Percentiles rank a stretch among this genome's conserved stretches.
phyloP scores from a whole-genome alignment of 2,329 filamentous ascomycete species.

The Blastomyces emzantsi region DNA sequence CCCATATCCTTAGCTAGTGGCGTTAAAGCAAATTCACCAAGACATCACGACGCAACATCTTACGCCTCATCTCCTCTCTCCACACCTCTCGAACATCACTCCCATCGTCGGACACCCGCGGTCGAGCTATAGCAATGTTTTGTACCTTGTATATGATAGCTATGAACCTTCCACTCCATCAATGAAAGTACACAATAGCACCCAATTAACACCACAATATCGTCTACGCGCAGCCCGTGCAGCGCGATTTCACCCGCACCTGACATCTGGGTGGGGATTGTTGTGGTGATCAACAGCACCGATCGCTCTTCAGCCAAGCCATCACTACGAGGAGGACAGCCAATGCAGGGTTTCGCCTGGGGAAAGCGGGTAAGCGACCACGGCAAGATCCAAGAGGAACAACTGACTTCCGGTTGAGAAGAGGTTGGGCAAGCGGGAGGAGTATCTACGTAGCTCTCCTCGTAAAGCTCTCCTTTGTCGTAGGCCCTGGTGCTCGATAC shows the following conservation, averaged over 20 bases:
- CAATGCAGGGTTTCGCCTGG: background rate
- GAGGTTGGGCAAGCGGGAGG: background rate
- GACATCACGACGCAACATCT: background rate
- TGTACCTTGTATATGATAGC: background rate
- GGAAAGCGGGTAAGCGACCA: background rate
- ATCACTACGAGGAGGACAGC: background rate
- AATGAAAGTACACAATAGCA: background rate
- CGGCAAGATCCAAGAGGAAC: background rate
- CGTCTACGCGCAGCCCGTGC: background rate
- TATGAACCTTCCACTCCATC: background rate
- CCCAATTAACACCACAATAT: background rate
- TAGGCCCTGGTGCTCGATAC: background rate
- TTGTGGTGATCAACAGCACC: background rate
- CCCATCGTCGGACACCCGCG: background rate
- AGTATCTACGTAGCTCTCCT: background rate
- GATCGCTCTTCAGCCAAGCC: conserved; percentile 3
- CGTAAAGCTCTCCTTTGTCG: background rate
- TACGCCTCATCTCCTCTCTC: background rate
- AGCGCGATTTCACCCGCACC: background rate
- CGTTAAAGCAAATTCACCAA: background rate
- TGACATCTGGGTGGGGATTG: conserved; percentile 2
- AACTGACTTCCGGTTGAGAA: background rate
- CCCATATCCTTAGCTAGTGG: background rate
- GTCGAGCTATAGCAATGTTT: background rate
- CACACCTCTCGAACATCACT: background rate